Base-by-base conservation (phyloP, 164 flowering plant species). In the Liriodendron chinense region DNA sequence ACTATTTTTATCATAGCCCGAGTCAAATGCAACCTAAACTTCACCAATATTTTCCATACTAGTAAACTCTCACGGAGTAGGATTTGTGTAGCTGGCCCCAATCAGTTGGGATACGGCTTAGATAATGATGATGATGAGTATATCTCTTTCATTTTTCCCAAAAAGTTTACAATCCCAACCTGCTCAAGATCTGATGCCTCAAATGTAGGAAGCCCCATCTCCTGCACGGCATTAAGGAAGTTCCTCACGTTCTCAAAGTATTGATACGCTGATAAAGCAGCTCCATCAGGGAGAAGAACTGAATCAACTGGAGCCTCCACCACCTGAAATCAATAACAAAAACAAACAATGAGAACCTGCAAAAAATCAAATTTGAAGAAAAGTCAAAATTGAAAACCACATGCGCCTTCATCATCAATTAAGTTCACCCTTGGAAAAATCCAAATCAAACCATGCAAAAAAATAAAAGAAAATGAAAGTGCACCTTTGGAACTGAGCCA, bases 151-250 rank as follows among this genome's bases (percentile, higher is more conserved):
- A 4, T 66, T 24, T 64, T 10, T 64, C 69, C 69, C 20, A 7
- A 18, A 66, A 66, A 28, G 6, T 66, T 66, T 66, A 18, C 25
- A 53, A 81, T 7, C 74, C 90, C 50, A 72, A 94, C 99, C 86
- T 94, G 94, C 76, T 93, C 98, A 6, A 96, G 85, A 88, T 96
- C 99, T 76, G 99, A 96, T 48, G 93, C 97, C 82, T 94, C 99
- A 83, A 96, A 96, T 12, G 87, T 83, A 25, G 99, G 99, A 82
- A 96, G 80, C 56, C 97, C 94, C 85, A 94, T 61, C 75, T 92
- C 96, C 81, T 93, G 89, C 72, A 82, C 84, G 34, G 97, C 94
- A 20, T 88, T 96, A 48, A 93, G 90, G 79, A 93, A 94, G 69
- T 96, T 96, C 81, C 98, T 91, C 65, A 93, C 96, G 72, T 96